Base-by-base conservation (phyloP, 257 asterid species). In the Nicotiana undulata region DNA sequence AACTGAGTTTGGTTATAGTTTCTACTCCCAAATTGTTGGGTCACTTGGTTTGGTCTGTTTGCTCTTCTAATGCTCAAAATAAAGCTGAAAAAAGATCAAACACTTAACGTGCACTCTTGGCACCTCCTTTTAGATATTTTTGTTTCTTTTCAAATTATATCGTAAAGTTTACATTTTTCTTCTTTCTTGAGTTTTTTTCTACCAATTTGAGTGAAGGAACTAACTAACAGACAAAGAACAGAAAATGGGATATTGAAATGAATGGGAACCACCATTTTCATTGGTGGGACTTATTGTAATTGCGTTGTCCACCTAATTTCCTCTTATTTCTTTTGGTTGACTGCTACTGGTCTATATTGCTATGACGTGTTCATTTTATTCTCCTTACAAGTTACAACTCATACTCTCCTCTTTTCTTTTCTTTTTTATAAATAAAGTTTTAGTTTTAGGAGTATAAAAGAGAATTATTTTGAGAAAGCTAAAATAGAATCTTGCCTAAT, bases 331-430 rank as follows among this genome's bases (percentile, higher is more conserved):
- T 44, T 46, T 15, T 13, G 20, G 17, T 3, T 3, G 18, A 51
- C 18, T 51, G 2, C 13, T 13, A 51, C 56, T 51, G 56, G 18
- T 51, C 56, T 51, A 5, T 15, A 51, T 51, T 51, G 56, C 40
- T 46, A 8, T 24, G 60, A 72, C 78, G 78, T 46, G 78, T 46
- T 72, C 59, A 46, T 1, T 24, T 24, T 3, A 46, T n/a, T 44
- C 37, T 20, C 58, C 78, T 72, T 49, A 72, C 60, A 72, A 68
- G 60, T 72, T 49, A 72, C 60, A 72, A 68, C 58, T 68, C 58
- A 68, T 22, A 3, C 22, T 20, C 0, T 46, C 28, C 28, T 26
- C 1, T 26, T 26, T 26, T 26, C 28, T 26, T 26, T 26, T 26
- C 28, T 26, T 26, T 26, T 26, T 26, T 26, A 26, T 26, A 1